Evolutionary conservation across 352 stramenopile genomes (phyloP).

Genomic region (Hyaloperonospora brassicae): DNA sequence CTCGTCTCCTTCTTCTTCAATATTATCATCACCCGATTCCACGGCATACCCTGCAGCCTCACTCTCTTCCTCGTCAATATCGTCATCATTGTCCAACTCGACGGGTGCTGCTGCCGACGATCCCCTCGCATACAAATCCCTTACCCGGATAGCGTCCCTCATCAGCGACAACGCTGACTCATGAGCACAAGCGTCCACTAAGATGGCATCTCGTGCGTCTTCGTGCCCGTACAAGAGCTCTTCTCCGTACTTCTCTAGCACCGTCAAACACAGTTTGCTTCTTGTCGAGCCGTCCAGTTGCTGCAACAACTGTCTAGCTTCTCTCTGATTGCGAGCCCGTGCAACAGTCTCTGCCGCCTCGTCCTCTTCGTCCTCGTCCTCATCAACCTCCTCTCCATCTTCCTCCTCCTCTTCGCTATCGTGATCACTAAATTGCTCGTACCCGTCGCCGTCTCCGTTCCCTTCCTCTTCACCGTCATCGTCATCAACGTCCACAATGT

Average conservation of each 20-base stretch:
- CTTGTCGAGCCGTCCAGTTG: slow-evolving; percentile 47
- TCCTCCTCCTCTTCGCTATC: slow-evolving; percentile 14
- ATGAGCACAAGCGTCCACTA: slow-evolving; percentile 53
- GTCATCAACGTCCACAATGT: slow-evolving; percentile 33
- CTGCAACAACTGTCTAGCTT: slow-evolving; percentile 39
- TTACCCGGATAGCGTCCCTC: slow-evolving; percentile 45
- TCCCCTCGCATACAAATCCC: slow-evolving; percentile 38
- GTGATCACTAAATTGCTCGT: slow-evolving; percentile 56
- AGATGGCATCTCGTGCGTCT: slow-evolving; percentile 43
- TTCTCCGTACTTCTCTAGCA: slow-evolving; percentile 60
- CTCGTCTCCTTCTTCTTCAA: slow-evolving; percentile 24
- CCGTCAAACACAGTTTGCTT: slow-evolving; percentile 48
- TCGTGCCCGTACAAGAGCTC: slow-evolving; percentile 61
- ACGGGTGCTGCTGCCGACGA: slow-evolving; percentile 42
- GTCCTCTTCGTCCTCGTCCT: slow-evolving; percentile 33
- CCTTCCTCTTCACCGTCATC: slow-evolving; percentile 16
- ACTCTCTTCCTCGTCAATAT: slow-evolving; percentile 36
- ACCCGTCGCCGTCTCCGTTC: slow-evolving; percentile 29
- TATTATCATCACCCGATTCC: slow-evolving; percentile 24
- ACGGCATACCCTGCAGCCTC: too few relatives aligned
- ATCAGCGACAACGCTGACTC: slow-evolving; percentile 49
- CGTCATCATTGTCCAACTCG: slow-evolving; percentile 53
- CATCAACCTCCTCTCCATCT: slow-evolving; percentile 19
- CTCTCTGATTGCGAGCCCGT: slow-evolving; percentile 39
- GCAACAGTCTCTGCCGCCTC: slow-evolving; percentile 23